Conservation (phyloP, 192 early-diverging fungal species). For the Umbelopsis isabellina region DNA sequence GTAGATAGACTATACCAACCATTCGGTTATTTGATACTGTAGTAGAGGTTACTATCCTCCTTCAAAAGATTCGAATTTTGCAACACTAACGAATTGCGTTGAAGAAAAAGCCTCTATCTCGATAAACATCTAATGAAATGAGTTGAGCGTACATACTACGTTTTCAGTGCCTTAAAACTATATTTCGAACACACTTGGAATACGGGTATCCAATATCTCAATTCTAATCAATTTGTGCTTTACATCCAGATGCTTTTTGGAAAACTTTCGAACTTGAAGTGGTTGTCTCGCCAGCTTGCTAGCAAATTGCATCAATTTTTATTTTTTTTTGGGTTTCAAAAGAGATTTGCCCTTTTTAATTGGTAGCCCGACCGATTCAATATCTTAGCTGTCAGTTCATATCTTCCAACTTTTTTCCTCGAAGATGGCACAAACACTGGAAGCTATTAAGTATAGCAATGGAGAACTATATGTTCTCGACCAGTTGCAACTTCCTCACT, state of each 20-base stretch:
- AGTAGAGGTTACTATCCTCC: not conserved
- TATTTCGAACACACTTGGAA: too few relatives aligned
- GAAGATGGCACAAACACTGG: constrained; percentile 38
- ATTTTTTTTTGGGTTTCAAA: too few relatives aligned
- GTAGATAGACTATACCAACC: not conserved
- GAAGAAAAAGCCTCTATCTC: not conserved
- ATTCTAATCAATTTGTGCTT: too few relatives aligned
- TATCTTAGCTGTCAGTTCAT: too few relatives aligned
- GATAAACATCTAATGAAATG: too few relatives aligned
- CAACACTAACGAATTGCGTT: not conserved
- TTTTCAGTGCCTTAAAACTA: too few relatives aligned
- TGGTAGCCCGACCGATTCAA: not conserved
- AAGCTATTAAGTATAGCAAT: constrained; percentile 58
- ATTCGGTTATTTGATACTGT: not conserved
- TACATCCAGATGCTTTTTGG: too few relatives aligned
- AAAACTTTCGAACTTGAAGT: too few relatives aligned
- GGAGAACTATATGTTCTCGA: constrained; percentile 77
- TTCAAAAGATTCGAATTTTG: not conserved
- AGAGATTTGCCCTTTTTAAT: not conserved
- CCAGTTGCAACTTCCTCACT: constrained; percentile 91
- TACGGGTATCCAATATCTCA: too few relatives aligned
- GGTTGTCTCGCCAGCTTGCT: not conserved
- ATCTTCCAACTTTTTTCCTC: not conserved
- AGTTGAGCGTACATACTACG: too few relatives aligned
- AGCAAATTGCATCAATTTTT: not conserved